Evolutionary conservation across 2,329 filamentous ascomycete genomes (phyloP).

Genomic region (Exophiala aquamarina): DNA sequence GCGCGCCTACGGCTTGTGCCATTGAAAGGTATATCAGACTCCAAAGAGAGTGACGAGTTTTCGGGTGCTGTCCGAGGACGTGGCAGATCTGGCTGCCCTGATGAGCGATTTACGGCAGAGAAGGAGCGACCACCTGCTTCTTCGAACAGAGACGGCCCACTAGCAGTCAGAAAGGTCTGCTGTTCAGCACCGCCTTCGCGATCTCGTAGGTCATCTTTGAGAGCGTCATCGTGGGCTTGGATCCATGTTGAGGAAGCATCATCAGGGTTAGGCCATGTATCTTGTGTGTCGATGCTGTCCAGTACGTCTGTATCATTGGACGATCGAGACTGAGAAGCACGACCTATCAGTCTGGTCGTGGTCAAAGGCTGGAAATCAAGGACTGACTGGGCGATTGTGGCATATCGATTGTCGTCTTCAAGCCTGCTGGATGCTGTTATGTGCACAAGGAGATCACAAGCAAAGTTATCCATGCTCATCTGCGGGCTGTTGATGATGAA

Average conservation of each 20-base stretch:
- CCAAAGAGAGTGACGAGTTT: not conserved
- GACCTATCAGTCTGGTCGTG: conserved; percentile 29
- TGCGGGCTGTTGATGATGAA: not conserved
- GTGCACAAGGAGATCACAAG: conserved; percentile 42
- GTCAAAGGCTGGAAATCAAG: conserved; percentile 33
- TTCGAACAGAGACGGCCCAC: no score
- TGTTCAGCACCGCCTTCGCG: no score
- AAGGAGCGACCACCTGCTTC: no score
- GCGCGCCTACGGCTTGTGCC: conserved; percentile 3
- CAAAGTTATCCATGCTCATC: conserved; percentile 10
- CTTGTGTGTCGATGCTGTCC: not conserved
- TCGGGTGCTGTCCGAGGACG: conserved; percentile 19
- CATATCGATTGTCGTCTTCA: conserved; percentile 40
- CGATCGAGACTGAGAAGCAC: not conserved
- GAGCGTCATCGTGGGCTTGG: not conserved
- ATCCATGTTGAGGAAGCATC: not conserved
- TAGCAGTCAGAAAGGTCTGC: no score
- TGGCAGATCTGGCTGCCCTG: not conserved
- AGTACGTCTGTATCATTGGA: not conserved
- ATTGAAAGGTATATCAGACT: not conserved
- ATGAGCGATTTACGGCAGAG: no score
- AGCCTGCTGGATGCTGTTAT: conserved; percentile 39
- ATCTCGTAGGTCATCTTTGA: no score
- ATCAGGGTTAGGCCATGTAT: not conserved
- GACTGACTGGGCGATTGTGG: conserved; percentile 38